Evolutionary conservation across 768 basidiomycete species (phyloP), one percentile per base, ranked within the genome.

Genomic region (Lactifluus subvellereus): DNA sequence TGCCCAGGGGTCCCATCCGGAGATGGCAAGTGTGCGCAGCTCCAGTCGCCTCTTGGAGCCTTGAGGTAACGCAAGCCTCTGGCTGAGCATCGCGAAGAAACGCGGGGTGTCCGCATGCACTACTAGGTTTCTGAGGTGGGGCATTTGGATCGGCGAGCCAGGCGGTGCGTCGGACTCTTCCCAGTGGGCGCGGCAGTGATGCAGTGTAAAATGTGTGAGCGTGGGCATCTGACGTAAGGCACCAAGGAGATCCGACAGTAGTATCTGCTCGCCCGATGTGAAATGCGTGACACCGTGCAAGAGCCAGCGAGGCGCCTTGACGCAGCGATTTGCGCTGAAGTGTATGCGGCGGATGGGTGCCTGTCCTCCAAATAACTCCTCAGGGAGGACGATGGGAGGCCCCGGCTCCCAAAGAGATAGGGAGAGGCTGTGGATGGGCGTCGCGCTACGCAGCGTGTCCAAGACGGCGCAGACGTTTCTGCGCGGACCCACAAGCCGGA

Each of bases 261-360:
- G 18, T 47, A 64, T 59, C 27, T 59, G 62, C 40, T 64, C 62
- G 38, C 62, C 53, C 2, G 62, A 64, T 8, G 62, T 64, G 38
- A 64, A 64, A n/a, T 50, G 62, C 3, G 62, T 64, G 53, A 64
- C 32, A 7, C 58, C 58, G 6, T 53, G 53, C 58, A 64, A 47
- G 40, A 64, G 53, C 53, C 53, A 59, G 22, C 27, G 32, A 14
- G 62, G 62, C 9, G 58, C 38, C 32, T 59, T 33, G 18, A 64
- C 45, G 40, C 57, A 59, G 16, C 47, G 58, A 27, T 54, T 3
- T 2, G 58, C 62, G 8, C 53, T 27, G 54, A 64, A 64, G 32
- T 59, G 16, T 14, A 64, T 54, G 22, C 38, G 53, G 18, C 53
- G 57, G 47, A 64, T 45, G 32, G 53, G 62, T 8, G 62, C 62